Percentiles rank a stretch among this genome's conserved stretches.
These are phyloP conservation scores for Logfia minima DNA, from an alignment of 129 eudicot species.

Conservation along the genomic window DNA sequence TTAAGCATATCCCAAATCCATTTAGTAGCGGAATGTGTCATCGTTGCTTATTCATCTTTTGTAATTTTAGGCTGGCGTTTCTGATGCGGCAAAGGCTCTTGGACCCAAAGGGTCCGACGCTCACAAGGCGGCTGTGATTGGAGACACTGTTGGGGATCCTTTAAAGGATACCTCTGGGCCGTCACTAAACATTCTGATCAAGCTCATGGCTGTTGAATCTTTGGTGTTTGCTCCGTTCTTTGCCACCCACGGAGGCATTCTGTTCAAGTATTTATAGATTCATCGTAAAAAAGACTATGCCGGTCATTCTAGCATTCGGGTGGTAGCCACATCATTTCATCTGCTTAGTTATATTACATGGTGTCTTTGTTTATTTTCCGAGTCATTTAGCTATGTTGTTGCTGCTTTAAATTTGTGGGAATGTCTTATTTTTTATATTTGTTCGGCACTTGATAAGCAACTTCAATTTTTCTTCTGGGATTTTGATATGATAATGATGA, in stretches of 20 bases:
- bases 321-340: slow-evolving; percentile 13
- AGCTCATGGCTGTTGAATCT: slow-evolving; percentile 96
- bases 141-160: slow-evolving; percentile 94
- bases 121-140: slow-evolving; percentile 93
- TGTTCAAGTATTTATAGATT: slow-evolving; percentile 65
- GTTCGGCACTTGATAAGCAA: slow-evolving; percentile 33
- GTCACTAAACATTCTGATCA: slow-evolving; percentile 80
- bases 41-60: background rate
- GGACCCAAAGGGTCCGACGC: slow-evolving; percentile 96
- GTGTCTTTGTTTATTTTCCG: background rate
- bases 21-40: no score
- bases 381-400: slow-evolving; percentile 24
- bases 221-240: slow-evolving; percentile 95
- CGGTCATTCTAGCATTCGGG: background rate
- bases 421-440: slow-evolving; percentile 29
- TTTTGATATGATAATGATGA: slow-evolving; percentile 26
- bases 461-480: slow-evolving; percentile 25
- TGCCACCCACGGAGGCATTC: slow-evolving; percentile 84
- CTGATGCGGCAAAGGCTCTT: slow-evolving; percentile 72
- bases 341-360: slow-evolving; percentile 31
- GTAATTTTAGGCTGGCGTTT: slow-evolving; percentile 71
- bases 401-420: background rate
- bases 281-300: background rate
- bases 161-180: slow-evolving; percentile 97
- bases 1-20: background rate